A percentile compares a stretch with the other conserved stretches of the same genome.
Evolutionary conservation across 805 yeast genomes (phyloP).

Genomic region (Tetrapisispora iriomotensis): DNA sequence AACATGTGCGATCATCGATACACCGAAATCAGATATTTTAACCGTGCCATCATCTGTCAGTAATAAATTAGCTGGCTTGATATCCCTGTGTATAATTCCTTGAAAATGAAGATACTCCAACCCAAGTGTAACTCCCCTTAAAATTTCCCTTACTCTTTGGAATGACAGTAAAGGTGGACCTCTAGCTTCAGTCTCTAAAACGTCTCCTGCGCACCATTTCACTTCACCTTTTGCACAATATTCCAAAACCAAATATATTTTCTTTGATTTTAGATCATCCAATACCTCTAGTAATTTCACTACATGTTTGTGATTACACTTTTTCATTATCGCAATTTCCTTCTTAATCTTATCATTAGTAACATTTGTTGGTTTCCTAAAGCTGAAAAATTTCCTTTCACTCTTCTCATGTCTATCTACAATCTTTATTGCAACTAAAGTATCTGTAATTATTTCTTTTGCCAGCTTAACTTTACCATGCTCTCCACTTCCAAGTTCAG

Average conservation of each 20-base stretch:
- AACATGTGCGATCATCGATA: constrained; percentile 45
- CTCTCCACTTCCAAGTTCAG: constrained; percentile 90
- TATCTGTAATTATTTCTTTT: constrained; percentile 50
- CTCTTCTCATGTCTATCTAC: constrained; percentile 57
- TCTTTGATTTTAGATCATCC: constrained; percentile 74
- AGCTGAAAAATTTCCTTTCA: constrained; percentile 32
- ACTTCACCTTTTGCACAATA: constrained; percentile 87
- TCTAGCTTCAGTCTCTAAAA: constrained; percentile 29
- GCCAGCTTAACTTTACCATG: constrained; percentile 98
- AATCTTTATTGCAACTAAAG: constrained; percentile 84
- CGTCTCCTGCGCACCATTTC: constrained; percentile 50
- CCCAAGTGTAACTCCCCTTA: constrained; percentile 79
- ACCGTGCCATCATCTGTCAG: constrained; percentile 61
- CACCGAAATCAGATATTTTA: constrained; percentile 95
- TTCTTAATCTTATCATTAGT: constrained; percentile 63
- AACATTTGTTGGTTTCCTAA: constrained; percentile 24
- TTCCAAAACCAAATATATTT: constrained; percentile 83
- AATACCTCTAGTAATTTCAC: constrained; percentile 78
- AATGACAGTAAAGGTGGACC: constrained; percentile 63
- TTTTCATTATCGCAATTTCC: constrained; percentile 89
- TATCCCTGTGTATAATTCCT: constrained; percentile 90
- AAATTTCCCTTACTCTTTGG: constrained; percentile 56
- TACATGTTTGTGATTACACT: constrained; percentile 87
- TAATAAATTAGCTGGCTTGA: constrained; percentile 86
- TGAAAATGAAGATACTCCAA: constrained; percentile 83